Conservation (phyloP, 2,329 filamentous ascomycete genomes). For the Cordyceps militaris region DNA sequence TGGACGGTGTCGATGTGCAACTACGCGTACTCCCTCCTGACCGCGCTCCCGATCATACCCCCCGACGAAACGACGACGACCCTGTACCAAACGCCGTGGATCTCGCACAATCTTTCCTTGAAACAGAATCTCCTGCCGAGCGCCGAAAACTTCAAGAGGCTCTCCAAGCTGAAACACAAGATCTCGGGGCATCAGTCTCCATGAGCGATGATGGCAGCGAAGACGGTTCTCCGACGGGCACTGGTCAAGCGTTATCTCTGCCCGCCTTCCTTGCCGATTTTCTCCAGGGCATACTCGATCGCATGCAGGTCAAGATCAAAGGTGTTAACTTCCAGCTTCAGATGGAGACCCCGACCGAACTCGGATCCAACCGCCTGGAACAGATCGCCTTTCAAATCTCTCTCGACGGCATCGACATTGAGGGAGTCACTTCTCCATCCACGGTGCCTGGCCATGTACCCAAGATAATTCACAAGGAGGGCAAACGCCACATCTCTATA, state of each 20-base stretch:
- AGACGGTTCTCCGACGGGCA: conserved; percentile 56
- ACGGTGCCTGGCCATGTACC: conserved; percentile 26
- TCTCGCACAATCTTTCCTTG: conserved; percentile 71
- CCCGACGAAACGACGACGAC: conserved; percentile 19
- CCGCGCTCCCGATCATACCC: conserved; percentile 38
- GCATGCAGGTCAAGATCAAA: conserved; percentile 59
- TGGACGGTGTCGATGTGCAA: conserved; percentile 72
- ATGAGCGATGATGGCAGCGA: conserved; percentile 57
- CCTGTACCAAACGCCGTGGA: conserved; percentile 62
- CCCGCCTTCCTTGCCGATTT: conserved; percentile 66
- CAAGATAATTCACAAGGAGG: conserved; percentile 45
- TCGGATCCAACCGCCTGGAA: conserved; percentile 40
- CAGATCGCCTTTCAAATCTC: conserved; percentile 58
- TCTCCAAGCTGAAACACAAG: conserved; percentile 54
- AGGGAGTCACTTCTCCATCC: conserved; percentile 50
- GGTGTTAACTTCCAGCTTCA: conserved; percentile 62
- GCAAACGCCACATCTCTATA: conserved; percentile 59
- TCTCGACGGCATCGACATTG: conserved; percentile 57
- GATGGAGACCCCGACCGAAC: conserved; percentile 47
- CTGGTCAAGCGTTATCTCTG: conserved; percentile 61
- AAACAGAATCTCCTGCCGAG: conserved; percentile 60
- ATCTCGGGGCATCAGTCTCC: conserved; percentile 53
- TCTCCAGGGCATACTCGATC: conserved; percentile 66
- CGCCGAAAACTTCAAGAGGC: conserved; percentile 62
- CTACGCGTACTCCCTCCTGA: conserved; percentile 42